Conservation (phyloP, 441 rosid species). For the Omphalea diandra region DNA sequence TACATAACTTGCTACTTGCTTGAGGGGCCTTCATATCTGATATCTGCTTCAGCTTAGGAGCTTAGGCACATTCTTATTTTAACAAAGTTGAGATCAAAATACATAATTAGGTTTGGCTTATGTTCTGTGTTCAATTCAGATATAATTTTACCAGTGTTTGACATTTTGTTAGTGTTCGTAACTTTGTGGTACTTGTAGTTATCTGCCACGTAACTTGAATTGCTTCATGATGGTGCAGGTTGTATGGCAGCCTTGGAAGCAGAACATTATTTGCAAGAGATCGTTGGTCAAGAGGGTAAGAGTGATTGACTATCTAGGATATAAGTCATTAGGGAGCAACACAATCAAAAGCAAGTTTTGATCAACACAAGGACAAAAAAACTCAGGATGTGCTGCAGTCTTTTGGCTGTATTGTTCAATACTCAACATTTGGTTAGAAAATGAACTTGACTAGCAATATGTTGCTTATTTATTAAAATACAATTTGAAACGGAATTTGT, state of each 20-base stretch:
- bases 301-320: slow-evolving; percentile 47
- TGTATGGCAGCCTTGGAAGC: slow-evolving; percentile 99
- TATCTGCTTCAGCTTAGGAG: not conserved
- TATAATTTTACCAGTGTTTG: not conserved
- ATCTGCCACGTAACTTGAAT: not conserved
- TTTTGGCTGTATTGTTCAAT: not conserved
- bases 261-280: slow-evolving; percentile 91
- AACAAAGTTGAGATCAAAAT: not conserved
- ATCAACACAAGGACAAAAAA: not conserved
- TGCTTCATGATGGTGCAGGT: slow-evolving; percentile 47
- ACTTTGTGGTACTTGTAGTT: not conserved
- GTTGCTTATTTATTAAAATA: not conserved
- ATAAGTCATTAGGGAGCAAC: not conserved
- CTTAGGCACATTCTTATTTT: not conserved
- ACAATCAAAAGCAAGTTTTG: not conserved
- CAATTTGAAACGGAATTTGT: slow-evolving; percentile 16
- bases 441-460: not conserved
- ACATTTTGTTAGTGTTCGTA: not conserved
- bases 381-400: not conserved
- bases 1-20: not conserved
- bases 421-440: not conserved
- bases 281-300: slow-evolving; percentile 70
- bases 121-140: not conserved
- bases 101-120: not conserved
- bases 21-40: not conserved